phyloP scores from a whole-genome alignment of 495 filamentous ascomycete genomes.

The Xylaria sp. region DNA sequence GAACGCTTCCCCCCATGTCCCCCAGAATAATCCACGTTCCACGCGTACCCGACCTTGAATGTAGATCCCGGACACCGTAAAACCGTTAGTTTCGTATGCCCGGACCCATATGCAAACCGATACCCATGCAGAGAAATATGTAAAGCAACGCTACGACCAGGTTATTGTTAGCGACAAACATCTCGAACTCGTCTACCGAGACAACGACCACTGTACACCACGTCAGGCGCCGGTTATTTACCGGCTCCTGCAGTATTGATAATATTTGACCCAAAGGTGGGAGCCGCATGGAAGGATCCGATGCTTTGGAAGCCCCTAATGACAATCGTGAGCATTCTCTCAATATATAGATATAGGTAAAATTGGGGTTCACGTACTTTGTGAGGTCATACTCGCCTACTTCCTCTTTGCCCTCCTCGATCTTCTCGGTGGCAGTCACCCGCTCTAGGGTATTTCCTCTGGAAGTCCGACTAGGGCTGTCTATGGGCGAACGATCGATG shows the following conservation, averaged over 20 bases:
- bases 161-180: not conserved
- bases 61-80: not conserved
- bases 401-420: slow-evolving; percentile 49
- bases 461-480: slow-evolving; percentile 39
- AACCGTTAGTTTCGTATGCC: slow-evolving; percentile 1
- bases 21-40: not conserved
- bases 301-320: slow-evolving; percentile 74
- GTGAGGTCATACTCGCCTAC: slow-evolving; percentile 70
- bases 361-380: slow-evolving; percentile 43
- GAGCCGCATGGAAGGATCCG: slow-evolving; percentile 64
- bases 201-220: not conserved
- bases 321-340: slow-evolving; percentile 38
- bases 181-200: not conserved
- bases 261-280: slow-evolving; percentile 24
- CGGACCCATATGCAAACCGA: slow-evolving; percentile 1
- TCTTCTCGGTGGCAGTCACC: slow-evolving; percentile 36
- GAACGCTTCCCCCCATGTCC: not conserved
- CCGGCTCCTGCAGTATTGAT: slow-evolving; percentile 3
- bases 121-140: slow-evolving; percentile 7
- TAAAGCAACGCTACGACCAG: not conserved
- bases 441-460: slow-evolving; percentile 35
- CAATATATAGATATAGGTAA: not conserved
- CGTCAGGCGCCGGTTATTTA: not conserved
- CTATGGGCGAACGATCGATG: slow-evolving; percentile 46
- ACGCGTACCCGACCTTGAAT: not conserved